phyloP scores from a whole-genome alignment of 2,329 filamentous ascomycete genomes.

The Clonostachys byssicola region DNA sequence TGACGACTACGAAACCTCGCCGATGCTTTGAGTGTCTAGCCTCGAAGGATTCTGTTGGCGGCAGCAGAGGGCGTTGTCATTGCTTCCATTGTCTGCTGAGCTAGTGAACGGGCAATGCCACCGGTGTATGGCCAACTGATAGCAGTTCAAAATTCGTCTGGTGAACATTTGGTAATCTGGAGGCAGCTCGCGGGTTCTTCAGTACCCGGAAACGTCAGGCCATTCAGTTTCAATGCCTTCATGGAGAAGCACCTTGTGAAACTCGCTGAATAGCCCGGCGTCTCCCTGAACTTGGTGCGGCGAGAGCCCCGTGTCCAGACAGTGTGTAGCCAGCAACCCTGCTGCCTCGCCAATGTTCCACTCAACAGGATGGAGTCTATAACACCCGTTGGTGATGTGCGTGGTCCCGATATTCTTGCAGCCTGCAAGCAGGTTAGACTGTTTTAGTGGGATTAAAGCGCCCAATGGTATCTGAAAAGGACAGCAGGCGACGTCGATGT shows the following conservation, averaged over 20 bases:
- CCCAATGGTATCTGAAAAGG: constrained; percentile 18
- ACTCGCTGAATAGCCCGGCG: constrained; percentile 4
- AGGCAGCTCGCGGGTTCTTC: not conserved
- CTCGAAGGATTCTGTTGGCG: too few species aligned
- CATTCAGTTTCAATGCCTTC: constrained; percentile 9
- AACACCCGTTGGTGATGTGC: constrained; percentile 19
- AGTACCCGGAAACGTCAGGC: constrained; percentile 8
- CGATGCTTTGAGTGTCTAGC: too few species aligned
- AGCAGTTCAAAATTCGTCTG: too few species aligned
- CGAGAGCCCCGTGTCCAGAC: constrained; percentile 8
- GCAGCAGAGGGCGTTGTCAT: too few species aligned
- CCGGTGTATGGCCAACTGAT: too few species aligned
- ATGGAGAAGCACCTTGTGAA: constrained; percentile 3
- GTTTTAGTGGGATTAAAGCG: constrained; percentile 10
- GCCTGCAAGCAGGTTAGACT: constrained; percentile 12
- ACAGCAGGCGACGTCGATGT: constrained; percentile 19
- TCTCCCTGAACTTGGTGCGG: constrained; percentile 12
- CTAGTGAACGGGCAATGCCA: too few species aligned
- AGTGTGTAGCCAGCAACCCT: constrained; percentile 14
- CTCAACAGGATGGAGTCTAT: constrained; percentile 17
- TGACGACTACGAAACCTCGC: too few species aligned
- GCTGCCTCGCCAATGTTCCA: constrained; percentile 19
- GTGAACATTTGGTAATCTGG: too few species aligned
- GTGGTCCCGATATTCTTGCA: constrained; percentile 20
- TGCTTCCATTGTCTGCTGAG: too few species aligned